Percentiles rank a stretch among this genome's conserved stretches.
These are phyloP conservation scores for Pythium grandisporangium DNA, from an alignment of 352 stramenopile species.

Conservation along the genomic window DNA sequence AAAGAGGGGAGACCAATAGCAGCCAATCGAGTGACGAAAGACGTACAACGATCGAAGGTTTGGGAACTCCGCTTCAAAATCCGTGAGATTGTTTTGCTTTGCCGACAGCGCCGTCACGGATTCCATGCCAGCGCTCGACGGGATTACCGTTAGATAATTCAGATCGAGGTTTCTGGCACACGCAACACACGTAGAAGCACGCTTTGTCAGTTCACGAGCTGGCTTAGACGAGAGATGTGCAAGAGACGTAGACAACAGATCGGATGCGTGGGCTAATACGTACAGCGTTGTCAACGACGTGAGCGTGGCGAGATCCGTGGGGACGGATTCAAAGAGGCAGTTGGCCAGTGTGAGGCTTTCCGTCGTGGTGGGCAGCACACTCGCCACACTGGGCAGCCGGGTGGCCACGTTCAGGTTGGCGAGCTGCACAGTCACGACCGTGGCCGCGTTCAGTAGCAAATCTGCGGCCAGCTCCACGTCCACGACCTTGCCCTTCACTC, in stretches of 20 bases:
- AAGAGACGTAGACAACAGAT: no score
- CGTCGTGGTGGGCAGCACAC: not conserved
- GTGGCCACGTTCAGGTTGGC: conserved; percentile 10
- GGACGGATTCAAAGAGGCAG: not conserved
- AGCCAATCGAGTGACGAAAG: not conserved
- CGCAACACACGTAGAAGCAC: not conserved
- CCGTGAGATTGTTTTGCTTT: not conserved
- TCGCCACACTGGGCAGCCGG: conserved; percentile 3
- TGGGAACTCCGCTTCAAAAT: conserved; percentile 3
- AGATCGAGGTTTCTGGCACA: no score
- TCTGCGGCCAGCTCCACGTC: conserved; percentile 9
- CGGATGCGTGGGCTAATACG: not conserved
- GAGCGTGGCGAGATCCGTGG: not conserved
- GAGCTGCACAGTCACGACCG: conserved; percentile 1
- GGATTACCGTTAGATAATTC: not conserved
- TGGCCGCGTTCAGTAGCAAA: not conserved
- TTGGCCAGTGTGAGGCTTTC: not conserved
- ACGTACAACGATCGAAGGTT: conserved; percentile 5
- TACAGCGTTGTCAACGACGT: not conserved
- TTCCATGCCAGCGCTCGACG: not conserved
- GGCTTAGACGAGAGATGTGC: no score
- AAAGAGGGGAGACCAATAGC: no score
- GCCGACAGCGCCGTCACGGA: conserved; percentile 1
- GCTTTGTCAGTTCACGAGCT: no score
- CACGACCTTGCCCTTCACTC: conserved; percentile 3